phyloP scores from a whole-genome alignment of 2,329 filamentous ascomycete species.

The Beauveria rudraprayagi region DNA sequence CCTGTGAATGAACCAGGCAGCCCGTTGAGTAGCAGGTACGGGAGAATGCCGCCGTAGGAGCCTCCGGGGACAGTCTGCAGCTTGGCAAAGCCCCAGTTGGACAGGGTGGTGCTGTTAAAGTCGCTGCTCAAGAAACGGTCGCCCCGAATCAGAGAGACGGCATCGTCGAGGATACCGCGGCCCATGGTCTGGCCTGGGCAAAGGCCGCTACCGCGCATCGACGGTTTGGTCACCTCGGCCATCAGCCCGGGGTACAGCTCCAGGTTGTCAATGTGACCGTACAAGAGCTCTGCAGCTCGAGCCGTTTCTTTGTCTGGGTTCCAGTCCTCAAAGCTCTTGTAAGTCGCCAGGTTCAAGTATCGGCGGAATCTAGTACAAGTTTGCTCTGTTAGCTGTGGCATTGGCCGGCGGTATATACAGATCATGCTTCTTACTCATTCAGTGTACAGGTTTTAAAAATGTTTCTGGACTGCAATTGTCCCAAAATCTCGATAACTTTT shows the following conservation, averaged over 20 bases:
- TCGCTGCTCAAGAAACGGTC: constrained; percentile 46
- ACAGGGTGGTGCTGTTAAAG: constrained; percentile 27
- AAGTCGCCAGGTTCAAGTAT: background rate
- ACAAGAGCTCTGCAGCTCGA: constrained; percentile 35
- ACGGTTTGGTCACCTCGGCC: constrained; percentile 42
- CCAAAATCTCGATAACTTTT: background rate
- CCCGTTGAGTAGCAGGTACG: too few species aligned
- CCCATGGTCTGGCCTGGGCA: constrained; percentile 42
- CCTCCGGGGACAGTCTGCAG: too few species aligned
- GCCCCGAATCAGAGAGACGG: constrained; percentile 43
- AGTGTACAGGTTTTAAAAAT: too few species aligned
- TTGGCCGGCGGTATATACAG: too few species aligned
- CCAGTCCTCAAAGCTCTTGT: background rate
- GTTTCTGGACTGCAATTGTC: background rate
- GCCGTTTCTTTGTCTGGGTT: background rate
- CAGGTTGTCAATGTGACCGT: constrained; percentile 51
- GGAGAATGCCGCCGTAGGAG: too few species aligned
- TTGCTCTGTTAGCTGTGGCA: too few species aligned
- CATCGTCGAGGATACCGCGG: constrained; percentile 47
- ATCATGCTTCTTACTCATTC: too few species aligned
- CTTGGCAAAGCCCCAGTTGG: constrained; percentile 24
- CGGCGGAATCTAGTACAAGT: background rate
- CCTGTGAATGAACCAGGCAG: too few species aligned
- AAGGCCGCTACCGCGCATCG: constrained; percentile 41
- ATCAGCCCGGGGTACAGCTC: constrained; percentile 59